Evolutionary conservation across 2,329 filamentous ascomycete species (phyloP).

Genomic region (Fusarium robinianum): DNA sequence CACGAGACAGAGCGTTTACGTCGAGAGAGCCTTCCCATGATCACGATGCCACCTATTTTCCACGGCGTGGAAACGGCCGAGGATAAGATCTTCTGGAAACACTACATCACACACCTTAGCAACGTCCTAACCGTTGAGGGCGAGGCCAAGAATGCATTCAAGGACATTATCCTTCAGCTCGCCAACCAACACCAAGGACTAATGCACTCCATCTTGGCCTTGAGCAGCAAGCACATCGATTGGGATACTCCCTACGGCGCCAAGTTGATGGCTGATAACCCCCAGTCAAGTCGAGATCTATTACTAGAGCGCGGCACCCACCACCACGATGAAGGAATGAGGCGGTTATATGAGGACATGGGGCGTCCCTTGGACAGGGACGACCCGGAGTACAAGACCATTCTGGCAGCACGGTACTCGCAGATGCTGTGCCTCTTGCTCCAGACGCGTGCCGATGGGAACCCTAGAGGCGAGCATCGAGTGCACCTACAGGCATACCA

Average conservation of each 20-base stretch:
- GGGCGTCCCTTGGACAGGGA: constrained; percentile 47
- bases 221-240: constrained; percentile 78
- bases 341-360: constrained; percentile 55
- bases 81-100: constrained; percentile 79
- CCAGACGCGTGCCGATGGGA: constrained; percentile 61
- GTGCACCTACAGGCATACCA: constrained; percentile 78
- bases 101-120: constrained; percentile 81
- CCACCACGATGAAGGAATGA: constrained; percentile 60
- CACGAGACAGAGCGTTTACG: constrained; percentile 53
- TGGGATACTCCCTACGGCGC: constrained; percentile 60
- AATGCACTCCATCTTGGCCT: constrained; percentile 87
- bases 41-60: constrained; percentile 70
- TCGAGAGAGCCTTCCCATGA: constrained; percentile 54
- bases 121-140: constrained; percentile 81
- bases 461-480: constrained; percentile 70
- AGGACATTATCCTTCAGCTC: constrained; percentile 80
- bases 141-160: constrained; percentile 82
- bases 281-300: constrained; percentile 50
- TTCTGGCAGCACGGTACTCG: constrained; percentile 60
- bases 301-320: constrained; percentile 57
- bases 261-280: constrained; percentile 56
- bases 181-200: constrained; percentile 78
- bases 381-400: constrained; percentile 51
- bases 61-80: constrained; percentile 79
- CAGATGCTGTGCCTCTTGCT: constrained; percentile 67